phyloP scores from a whole-genome alignment of 164 flowering plant species.

The Stephania cephalantha region DNA sequence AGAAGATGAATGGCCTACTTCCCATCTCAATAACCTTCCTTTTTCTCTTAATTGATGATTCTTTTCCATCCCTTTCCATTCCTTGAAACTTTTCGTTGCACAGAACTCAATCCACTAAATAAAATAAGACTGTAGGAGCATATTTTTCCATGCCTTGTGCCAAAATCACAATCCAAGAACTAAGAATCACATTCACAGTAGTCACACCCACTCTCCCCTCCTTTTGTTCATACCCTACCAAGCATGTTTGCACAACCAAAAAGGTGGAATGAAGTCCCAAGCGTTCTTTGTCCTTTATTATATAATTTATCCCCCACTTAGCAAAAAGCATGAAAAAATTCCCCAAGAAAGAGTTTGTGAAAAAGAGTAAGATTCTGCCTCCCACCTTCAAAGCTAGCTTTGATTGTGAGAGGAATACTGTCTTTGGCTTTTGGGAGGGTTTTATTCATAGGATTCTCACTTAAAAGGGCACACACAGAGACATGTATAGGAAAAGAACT shows the following conservation, averaged over 20 bases:
- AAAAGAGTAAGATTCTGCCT: slow-evolving; percentile 30
- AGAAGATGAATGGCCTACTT: not conserved
- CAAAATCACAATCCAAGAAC: slow-evolving; percentile 6
- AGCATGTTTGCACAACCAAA: slow-evolving; percentile 30
- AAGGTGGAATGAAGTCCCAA: slow-evolving; percentile 27
- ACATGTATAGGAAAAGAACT: too few relatives aligned
- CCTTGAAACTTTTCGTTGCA: not conserved
- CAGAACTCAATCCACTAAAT: not conserved
- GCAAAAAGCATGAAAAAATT: slow-evolving; percentile 27
- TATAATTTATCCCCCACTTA: slow-evolving; percentile 14
- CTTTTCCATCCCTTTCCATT: not conserved
- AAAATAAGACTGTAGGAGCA: not conserved
- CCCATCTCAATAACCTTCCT: not conserved
- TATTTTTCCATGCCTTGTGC: not conserved
- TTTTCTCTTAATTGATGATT: not conserved
- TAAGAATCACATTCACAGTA: slow-evolving; percentile 19
- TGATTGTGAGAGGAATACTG: slow-evolving; percentile 20
- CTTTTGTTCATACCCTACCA: slow-evolving; percentile 24
- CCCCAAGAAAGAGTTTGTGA: slow-evolving; percentile 16
- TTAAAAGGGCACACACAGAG: slow-evolving; percentile 11
- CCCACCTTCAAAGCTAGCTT: slow-evolving; percentile 16
- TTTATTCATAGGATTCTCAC: slow-evolving; percentile 32
- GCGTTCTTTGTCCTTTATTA: slow-evolving; percentile 26
- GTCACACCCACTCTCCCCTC: slow-evolving; percentile 43
- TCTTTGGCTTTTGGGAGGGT: slow-evolving; percentile 22